Evolutionary conservation across 768 basidiomycete genomes (phyloP).

Genomic region (Astraeus odoratus): DNA sequence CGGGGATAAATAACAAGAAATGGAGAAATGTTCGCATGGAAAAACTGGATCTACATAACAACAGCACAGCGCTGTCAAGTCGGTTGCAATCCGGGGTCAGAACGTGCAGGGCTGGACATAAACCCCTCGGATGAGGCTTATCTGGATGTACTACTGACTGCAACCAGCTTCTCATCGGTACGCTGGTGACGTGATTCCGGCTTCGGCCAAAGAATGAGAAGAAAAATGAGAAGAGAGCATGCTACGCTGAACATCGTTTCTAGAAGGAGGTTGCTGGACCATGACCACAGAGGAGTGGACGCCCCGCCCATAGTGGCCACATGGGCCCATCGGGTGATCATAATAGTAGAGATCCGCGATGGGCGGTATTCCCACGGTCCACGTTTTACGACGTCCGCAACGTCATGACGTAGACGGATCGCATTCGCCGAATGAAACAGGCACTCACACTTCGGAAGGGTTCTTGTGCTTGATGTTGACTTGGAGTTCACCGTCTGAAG

Average conservation of each 20-base stretch:
- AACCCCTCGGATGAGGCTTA: constrained; percentile 12
- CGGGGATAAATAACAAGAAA: constrained; percentile 4
- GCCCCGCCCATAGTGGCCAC: too few species aligned
- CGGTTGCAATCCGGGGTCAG: constrained; percentile 1
- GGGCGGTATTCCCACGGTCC: constrained; percentile 31
- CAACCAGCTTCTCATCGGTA: constrained; percentile 12
- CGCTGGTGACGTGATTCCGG: background rate
- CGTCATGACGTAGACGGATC: constrained; percentile 25
- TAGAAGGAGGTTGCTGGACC: too few species aligned
- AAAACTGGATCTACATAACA: constrained; percentile 14
- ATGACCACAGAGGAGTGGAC: too few species aligned
- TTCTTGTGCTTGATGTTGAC: background rate
- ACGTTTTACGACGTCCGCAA: constrained; percentile 33
- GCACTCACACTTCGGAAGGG: constrained; percentile 26
- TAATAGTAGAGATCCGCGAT: constrained; percentile 1
- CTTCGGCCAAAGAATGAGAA: background rate
- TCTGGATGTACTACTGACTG: constrained; percentile 11
- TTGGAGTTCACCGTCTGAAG: background rate
- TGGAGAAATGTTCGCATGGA: too few species aligned
- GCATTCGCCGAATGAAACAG: too few species aligned
- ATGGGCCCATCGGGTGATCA: background rate
- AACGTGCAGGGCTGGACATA: constrained; percentile 21
- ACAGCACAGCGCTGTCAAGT: constrained; percentile 8
- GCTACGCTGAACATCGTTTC: too few species aligned
- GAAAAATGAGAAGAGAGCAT: constrained; percentile 5